Evolutionary conservation across 2,329 filamentous ascomycete species (phyloP), one percentile per base, ranked within the genome.

Genomic region (Alternaria sp.): DNA sequence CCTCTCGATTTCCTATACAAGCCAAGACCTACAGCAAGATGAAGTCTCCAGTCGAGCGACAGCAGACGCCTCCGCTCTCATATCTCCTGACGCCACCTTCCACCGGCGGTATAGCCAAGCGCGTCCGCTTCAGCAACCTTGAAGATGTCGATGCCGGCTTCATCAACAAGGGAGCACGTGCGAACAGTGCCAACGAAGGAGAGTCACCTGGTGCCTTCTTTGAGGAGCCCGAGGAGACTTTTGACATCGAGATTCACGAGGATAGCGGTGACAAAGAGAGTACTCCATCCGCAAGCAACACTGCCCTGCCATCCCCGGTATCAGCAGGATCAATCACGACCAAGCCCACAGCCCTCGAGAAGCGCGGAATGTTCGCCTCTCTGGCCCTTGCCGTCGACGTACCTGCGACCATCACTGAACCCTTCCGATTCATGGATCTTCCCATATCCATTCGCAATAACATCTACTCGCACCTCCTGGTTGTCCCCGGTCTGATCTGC

Each of bases 401-500:
- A 5, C 37, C 34, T 10, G 6, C 14, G 5, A 14, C 36, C 3
- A 13, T 28, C 28, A 39, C 39, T 5, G 17, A 41, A 2, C 55
- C 62, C 0, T 71, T 72, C 13, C 55, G 56, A 0, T 71, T 75
- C 57, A 41, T 72, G 49, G 55, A 58, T 9, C 60, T 76, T 0
- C 70, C 73, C 0, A 24, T 66, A 3, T 55, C 52, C 2, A 36
- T 72, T 14, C 64, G 71, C 44, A 61, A 68, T 7, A 58, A 31
- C 5, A 49, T 74, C 28, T 75, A 72, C 51, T 8, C 48, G 4
- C 51, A 67, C 14, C 58, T 75, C 26, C 61, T 74, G 3, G 60
- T 67, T 2, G 51, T 73, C 2, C 69, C 70, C 0, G 70, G 56
- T 5, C 28, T 74, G 2, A 67, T 74, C 28, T 70, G 67, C 45